A percentile compares a stretch with the other conserved stretches of the same genome.
Evolutionary conservation across 2,329 filamentous ascomycete species (phyloP).

Genomic region (Rugonectria rugulosa): DNA sequence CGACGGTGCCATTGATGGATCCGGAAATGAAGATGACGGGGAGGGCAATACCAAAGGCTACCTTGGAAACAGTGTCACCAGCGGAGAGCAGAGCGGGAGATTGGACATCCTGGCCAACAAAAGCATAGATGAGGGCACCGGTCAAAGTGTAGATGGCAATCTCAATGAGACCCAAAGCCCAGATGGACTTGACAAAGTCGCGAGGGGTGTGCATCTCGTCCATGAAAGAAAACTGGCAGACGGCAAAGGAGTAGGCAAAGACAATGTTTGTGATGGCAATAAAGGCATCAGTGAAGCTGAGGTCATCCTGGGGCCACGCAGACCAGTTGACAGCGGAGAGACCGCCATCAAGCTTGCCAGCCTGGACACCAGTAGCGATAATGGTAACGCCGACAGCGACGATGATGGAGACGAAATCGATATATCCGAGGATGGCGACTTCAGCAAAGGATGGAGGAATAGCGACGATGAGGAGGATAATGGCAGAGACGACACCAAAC

Average conservation of each 20-base stretch:
- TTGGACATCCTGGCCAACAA: constrained; percentile 64
- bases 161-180: constrained; percentile 63
- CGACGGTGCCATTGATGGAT: constrained; percentile 62
- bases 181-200: constrained; percentile 60
- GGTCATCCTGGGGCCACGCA: constrained; percentile 46
- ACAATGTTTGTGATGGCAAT: constrained; percentile 63
- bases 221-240: constrained; percentile 20
- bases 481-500: constrained; percentile 48
- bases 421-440: constrained; percentile 36
- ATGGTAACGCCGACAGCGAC: constrained; percentile 53
- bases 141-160: constrained; percentile 68
- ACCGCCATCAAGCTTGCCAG: neutral
- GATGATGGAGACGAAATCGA: constrained; percentile 65
- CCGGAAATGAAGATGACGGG: constrained; percentile 54
- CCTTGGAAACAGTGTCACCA: constrained; percentile 60
- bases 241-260: constrained; percentile 21
- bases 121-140: constrained; percentile 71
- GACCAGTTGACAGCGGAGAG: constrained; percentile 35
- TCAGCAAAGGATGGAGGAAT: constrained; percentile 51
- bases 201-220: constrained; percentile 18
- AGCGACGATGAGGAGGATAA: constrained; percentile 48
- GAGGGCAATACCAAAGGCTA: constrained; percentile 70
- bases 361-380: constrained; percentile 12
- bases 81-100: constrained; percentile 71
- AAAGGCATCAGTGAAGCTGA: constrained; percentile 60